These are phyloP conservation scores for Trichoderma orchidacearum DNA, from an alignment of 495 filamentous ascomycete genomes.

Conservation along the genomic window DNA sequence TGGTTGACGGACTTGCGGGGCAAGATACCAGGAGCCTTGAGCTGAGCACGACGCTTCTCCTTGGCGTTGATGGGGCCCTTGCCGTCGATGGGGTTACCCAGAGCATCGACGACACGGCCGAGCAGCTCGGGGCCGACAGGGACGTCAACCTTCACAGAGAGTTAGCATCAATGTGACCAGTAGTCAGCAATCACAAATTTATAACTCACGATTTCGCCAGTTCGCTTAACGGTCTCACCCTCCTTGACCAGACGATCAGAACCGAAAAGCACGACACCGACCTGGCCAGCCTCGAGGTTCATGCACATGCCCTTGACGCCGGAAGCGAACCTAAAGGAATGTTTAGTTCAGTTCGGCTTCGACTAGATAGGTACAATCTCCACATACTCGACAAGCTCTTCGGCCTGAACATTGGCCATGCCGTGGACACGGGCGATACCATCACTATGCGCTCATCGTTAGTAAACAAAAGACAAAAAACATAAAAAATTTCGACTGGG, in stretches of 20 bases:
- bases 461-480: constrained; percentile 13
- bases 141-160: constrained; percentile 66
- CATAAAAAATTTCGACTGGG: background rate
- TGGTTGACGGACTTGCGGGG: constrained; percentile 94
- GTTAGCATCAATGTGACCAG: background rate
- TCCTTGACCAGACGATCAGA: constrained; percentile 99
- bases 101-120: constrained; percentile 95
- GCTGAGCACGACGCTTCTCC: constrained; percentile 89
- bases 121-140: constrained; percentile 87
- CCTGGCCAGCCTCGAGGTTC: constrained; percentile 99
- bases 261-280: constrained; percentile 99
- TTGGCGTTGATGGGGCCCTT: constrained; percentile 90
- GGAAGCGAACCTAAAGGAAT: constrained; percentile 71
- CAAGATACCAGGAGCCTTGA: constrained; percentile 97
- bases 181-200: background rate
- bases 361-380: constrained; percentile 4
- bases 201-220: constrained; percentile 86
- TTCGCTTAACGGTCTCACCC: constrained; percentile 98
- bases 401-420: constrained; percentile 99
- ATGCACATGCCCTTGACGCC: constrained; percentile 99
- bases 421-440: constrained; percentile 99
- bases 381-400: constrained; percentile 98
- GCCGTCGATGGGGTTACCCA: constrained; percentile 98
- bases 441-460: constrained; percentile 51
- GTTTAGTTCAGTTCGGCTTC: constrained; percentile 6